Evolutionary conservation across 352 stramenopile species (phyloP), one percentile per base, ranked within the genome.

Genomic region (Hyaloperonospora brassicae): DNA sequence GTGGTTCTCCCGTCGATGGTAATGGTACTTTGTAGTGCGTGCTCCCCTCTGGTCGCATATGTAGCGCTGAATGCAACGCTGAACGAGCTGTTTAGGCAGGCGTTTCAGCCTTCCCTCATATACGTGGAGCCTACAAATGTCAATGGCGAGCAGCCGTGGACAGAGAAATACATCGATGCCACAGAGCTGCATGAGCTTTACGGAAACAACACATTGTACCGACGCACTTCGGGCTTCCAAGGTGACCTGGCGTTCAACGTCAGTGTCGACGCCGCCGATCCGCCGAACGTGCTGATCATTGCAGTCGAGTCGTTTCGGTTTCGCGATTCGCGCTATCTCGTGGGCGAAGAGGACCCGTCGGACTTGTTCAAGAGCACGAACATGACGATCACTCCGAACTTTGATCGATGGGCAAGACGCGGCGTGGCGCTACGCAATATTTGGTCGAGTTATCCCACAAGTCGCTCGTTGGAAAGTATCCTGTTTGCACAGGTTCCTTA

Each of bases 241-340:
- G n/a, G n/a, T n/a, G n/a, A n/a, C n/a, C n/a, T n/a, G n/a, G n/a
- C n/a, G n/a, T n/a, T n/a, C n/a, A n/a, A n/a, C n/a, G n/a, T n/a
- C n/a, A n/a, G n/a, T n/a, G n/a, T n/a, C n/a, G n/a, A n/a, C n/a
- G n/a, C n/a, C n/a, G n/a, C n/a, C n/a, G n/a, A n/a, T n/a, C n/a
- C n/a, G n/a, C n/a, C n/a, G n/a, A n/a, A n/a, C n/a, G n/a, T n/a
- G n/a, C n/a, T n/a, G n/a, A n/a, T n/a, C n/a, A n/a, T n/a, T n/a
- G n/a, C n/a, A n/a, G 41, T 84, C 22, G 75, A 86, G 49, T 86
- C 75, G 17, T 82, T 82, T 38, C 72, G 75, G 12, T 73, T 72
- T 46, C 63, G 59, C 12, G 75, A 86, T 47, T 86, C 72, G 9
- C 62, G 60, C 14, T 83, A 79, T 25, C 50, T 86, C 5, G 64